Evolutionary conservation across 208 protist genomes (phyloP), one percentile per base, ranked within the genome.

Genomic region (Trypanosoma avium): DNA sequence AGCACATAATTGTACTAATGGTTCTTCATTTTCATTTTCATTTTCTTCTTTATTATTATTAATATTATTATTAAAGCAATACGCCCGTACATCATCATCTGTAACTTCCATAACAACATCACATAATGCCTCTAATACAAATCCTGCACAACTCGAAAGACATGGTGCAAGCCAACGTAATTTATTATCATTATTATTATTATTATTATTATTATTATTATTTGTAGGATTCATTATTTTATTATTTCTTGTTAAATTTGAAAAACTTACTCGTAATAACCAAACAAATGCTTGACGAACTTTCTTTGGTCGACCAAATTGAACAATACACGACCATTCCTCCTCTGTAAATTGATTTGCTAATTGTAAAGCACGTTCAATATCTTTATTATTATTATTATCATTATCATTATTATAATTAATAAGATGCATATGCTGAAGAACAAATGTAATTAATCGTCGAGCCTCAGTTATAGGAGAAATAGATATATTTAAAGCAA

Each of bases 61-160:
- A 13, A 43, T 33, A 19, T 67, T 43, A 22, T 53, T 35, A 9
- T 7, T 43, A 19, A 26, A 21, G 33, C 12, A 50, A 45, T 29
- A 57, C n/a, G 6, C 17, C 24, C 8, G 36, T 38, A 82, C 35
- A 19, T 76, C 73, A 0, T 77, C 61, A 13, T 75, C 56, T 0
- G 45, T 59, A 6, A 81, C 49, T 0, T 56, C 56, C n/a, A 90
- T 47, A 19, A 90, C 66, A 48, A 88, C 62, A 17, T 88, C 77
- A 30, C 77, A 83, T 2, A 92, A 67, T 1, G 85, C 82, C n/a
- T 83, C 79, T 60, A 90, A 57, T 17, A 88, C 52, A 1, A 77
- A 72, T 19, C 81, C 83, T 0, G 74, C 73, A 33, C 74, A 79
- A 33, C 61, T 56, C 19, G 50, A 70, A 8, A 89, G 67, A 52